Base-by-base conservation (phyloP, 371 early-diverging fungal species). In the Mortierella sp. region DNA sequence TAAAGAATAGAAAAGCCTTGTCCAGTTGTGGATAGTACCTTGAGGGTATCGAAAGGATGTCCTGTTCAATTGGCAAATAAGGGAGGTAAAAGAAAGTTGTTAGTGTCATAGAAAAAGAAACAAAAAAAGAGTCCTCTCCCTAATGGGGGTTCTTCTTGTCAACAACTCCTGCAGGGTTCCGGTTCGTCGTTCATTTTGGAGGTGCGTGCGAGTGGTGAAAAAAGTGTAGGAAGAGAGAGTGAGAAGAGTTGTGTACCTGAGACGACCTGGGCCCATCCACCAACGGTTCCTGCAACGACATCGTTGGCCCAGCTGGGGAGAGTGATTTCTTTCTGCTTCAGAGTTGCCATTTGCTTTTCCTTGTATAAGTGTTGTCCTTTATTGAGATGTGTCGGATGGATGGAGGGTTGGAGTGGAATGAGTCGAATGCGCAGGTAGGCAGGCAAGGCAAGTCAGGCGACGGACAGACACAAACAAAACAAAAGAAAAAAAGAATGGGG, bases 221-320 rank as follows among this genome's bases (percentile, higher is more conserved):
- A 21, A 38, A 31, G 21, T 7, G 21, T 9, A 21, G 50, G 28
- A 60, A 16, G 26, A 8, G 34, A 7, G 7, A 28, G 19, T 5
- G 4, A 57, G 26, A 11, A 9, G 9, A 57, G 3, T 13, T 38
- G 42, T 13, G 88, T 91, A 93, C 95, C 96, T 58, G 95, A 94
- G 26, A 94, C 89, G 14, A 96, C 97, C 84, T 97, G 96, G 16
- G 96, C 95, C 94, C 95, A 95, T 48, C 97, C 97, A 78, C 96
- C 97, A 68, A 94, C 88, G n/a, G 97, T 97, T 60, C 97, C 97
- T 57, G 96, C 95, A 48, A 94, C 87, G 60, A 96, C 88, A 80
- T 96, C 95, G 74, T 77, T 82, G 26, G 80, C 75, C 80, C 84
- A 88, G 54, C 74, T 79, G 34, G 83, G 82, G 28, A 84, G 80